Percentiles rank a stretch among this genome's conserved stretches.
These are phyloP conservation scores for Colletotrichum liaoningense DNA, from an alignment of 2,329 filamentous ascomycete species.

Conservation along the genomic window DNA sequence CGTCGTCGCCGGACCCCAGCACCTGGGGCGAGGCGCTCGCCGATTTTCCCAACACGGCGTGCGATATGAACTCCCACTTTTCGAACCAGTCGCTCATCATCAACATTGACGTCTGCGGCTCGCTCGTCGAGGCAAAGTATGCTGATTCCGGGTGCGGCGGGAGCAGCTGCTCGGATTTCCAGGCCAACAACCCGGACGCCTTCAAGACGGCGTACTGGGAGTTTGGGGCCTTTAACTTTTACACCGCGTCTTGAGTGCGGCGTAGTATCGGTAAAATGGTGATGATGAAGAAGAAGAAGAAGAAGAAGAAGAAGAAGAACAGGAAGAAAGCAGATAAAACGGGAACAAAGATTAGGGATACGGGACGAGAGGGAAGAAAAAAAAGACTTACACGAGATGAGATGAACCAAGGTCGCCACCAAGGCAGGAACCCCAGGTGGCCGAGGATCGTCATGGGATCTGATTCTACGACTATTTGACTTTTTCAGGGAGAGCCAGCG, in stretches of 20 bases:
- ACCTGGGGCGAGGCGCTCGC: slow-evolving; percentile 72
- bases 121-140: slow-evolving; percentile 61
- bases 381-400: neutral
- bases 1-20: slow-evolving; percentile 66
- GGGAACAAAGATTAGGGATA: neutral
- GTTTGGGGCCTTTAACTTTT: slow-evolving; percentile 71
- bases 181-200: slow-evolving; percentile 65
- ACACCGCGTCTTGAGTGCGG: slow-evolving; percentile 47
- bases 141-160: slow-evolving; percentile 56
- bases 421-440: slow-evolving; percentile 19
- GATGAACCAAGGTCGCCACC: neutral
- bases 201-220: slow-evolving; percentile 74
- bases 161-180: slow-evolving; percentile 66
- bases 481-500: neutral
- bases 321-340: neutral
- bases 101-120: slow-evolving; percentile 74
- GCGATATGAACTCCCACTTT: slow-evolving; percentile 70
- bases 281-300: neutral
- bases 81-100: slow-evolving; percentile 73
- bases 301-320: neutral
- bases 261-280: too few relatives aligned
- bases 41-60: slow-evolving; percentile 73
- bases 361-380: neutral
- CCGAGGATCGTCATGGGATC: neutral
- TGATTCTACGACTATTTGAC: slow-evolving; percentile 8